Conservation (phyloP, 345 rosid genomes). For the Turritis glabra region DNA sequence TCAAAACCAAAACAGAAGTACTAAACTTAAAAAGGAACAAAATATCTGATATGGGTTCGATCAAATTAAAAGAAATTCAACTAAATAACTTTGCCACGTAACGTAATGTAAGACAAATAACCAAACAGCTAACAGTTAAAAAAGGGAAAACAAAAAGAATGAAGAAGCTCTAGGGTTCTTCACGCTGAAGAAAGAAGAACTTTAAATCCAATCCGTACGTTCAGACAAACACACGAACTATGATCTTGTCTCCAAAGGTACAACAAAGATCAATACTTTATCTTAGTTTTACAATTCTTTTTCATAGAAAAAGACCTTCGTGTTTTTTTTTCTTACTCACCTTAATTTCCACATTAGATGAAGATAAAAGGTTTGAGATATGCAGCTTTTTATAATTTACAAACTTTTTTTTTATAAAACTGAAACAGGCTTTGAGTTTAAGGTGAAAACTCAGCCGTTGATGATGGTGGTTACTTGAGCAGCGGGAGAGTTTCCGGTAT, state of each 20-base stretch:
- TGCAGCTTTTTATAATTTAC: constrained; percentile 5
- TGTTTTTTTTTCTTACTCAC: neutral
- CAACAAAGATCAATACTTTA: neutral
- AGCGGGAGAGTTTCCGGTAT: constrained; percentile 10
- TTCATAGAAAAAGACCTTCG: neutral
- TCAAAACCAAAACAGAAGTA: too few species aligned
- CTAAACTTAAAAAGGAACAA: too few species aligned
- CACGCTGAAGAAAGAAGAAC: neutral
- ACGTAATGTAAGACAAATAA: constrained; percentile 3
- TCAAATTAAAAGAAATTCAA: neutral
- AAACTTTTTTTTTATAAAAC: neutral
- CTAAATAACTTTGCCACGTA: constrained; percentile 9
- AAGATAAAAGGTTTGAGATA: constrained; percentile 5
- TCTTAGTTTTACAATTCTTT: neutral
- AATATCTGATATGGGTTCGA: neutral
- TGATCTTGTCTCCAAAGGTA: constrained; percentile 21
- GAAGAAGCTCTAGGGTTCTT: too few species aligned
- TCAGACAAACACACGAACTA: neutral
- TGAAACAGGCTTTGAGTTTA: neutral
- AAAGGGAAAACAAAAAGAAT: neutral
- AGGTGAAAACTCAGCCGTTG: constrained; percentile 16
- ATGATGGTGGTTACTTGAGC: constrained; percentile 6
- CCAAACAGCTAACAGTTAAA: neutral
- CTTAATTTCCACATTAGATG: neutral
- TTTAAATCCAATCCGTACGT: neutral